Evolutionary conservation across 257 asterid species (phyloP).

Genomic region (Linderniella brevidens): DNA sequence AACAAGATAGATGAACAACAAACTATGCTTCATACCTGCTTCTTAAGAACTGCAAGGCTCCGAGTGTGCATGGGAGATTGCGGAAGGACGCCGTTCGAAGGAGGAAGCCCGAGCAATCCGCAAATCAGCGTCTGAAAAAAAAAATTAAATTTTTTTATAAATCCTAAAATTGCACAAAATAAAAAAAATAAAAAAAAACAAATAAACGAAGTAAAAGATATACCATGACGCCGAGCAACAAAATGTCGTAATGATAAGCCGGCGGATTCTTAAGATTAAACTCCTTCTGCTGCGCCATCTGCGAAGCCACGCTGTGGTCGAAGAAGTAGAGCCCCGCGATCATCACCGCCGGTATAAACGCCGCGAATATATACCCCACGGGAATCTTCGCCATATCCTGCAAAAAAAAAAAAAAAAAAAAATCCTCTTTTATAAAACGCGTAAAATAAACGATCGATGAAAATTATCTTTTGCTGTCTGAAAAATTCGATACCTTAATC

Average conservation of each 20-base stretch:
- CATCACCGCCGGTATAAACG: slow-evolving; percentile 51
- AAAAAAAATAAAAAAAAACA: too few species aligned
- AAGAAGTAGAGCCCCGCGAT: slow-evolving; percentile 58
- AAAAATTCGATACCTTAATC: slow-evolving; percentile 27
- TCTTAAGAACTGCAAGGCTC: slow-evolving; percentile 87
- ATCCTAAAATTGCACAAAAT: too few species aligned
- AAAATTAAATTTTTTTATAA: too few species aligned
- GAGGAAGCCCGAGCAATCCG: slow-evolving; percentile 94
- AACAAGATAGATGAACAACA: too few species aligned
- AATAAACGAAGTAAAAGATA: neutral
- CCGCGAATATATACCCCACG: slow-evolving; percentile 31
- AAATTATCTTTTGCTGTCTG: too few species aligned
- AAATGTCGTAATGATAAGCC: slow-evolving; percentile 48
- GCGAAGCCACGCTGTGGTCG: slow-evolving; percentile 65
- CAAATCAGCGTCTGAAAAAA: slow-evolving; percentile 65
- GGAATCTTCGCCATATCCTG: slow-evolving; percentile 87
- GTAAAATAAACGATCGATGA: too few species aligned
- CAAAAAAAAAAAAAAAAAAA: slow-evolving; percentile 6
- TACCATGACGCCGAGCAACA: slow-evolving; percentile 54
- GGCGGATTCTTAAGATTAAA: slow-evolving; percentile 60
- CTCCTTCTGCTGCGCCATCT: slow-evolving; percentile 56
- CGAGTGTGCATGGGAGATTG: slow-evolving; percentile 98
- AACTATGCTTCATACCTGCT: slow-evolving; percentile 56
- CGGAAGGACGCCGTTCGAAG: slow-evolving; percentile 97
- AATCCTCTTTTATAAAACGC: too few species aligned